Evolutionary conservation across 305 asterid genomes (phyloP).

Genomic region (Solanum hybrid): DNA sequence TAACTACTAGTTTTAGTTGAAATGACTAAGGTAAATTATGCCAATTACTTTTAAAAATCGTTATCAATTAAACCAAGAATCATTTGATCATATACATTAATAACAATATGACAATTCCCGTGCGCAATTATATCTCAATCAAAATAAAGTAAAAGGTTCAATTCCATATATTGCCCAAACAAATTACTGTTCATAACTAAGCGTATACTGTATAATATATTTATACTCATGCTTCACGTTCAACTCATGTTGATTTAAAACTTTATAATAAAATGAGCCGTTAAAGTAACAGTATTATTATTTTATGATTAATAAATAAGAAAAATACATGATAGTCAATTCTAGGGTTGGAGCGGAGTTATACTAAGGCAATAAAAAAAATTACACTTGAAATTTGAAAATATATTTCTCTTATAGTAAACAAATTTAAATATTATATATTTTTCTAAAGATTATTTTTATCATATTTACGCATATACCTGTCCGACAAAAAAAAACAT

Average conservation of each 20-base stretch:
- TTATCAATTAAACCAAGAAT: not conserved
- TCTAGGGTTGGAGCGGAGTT: not conserved
- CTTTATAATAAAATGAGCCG: not conserved
- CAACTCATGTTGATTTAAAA: not conserved
- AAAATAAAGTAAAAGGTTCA: not conserved
- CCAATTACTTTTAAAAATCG: too few relatives aligned
- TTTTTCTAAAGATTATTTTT: not conserved
- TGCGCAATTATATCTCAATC: not conserved
- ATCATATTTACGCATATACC: not conserved
- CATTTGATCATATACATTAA: not conserved
- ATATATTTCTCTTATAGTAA: not conserved
- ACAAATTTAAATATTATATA: not conserved
- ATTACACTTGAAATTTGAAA: not conserved
- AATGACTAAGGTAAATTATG: not conserved
- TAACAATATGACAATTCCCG: not conserved
- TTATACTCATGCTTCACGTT: not conserved
- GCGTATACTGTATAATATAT: not conserved
- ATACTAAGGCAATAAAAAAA: not conserved
- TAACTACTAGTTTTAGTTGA: too few relatives aligned
- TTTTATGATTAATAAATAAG: not conserved
- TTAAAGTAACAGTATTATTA: not conserved
- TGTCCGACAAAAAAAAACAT: not conserved
- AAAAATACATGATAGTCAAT: not conserved
- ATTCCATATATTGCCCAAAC: not conserved
- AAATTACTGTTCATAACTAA: not conserved